Evolutionary conservation across 257 asterid genomes (phyloP).

Genomic region (Rubia yunnanensis): DNA sequence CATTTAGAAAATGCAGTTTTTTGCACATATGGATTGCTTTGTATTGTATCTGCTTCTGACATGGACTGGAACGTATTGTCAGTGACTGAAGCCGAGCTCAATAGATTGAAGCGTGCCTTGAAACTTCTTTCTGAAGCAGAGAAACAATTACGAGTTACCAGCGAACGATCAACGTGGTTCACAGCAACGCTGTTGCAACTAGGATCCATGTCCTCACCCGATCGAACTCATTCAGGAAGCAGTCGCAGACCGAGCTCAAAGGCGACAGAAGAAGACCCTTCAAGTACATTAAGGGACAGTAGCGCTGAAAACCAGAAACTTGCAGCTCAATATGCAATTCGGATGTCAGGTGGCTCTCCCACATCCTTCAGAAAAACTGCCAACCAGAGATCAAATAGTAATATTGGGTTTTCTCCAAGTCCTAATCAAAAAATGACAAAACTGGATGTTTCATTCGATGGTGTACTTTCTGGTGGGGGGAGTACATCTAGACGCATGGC

Average conservation of each 20-base stretch:
- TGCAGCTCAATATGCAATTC: conserved; percentile 30
- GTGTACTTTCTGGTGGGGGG: conserved; percentile 26
- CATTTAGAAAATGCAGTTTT: neutral
- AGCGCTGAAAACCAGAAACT: conserved; percentile 30
- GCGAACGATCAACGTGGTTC: conserved; percentile 95
- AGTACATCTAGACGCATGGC: conserved; percentile 36
- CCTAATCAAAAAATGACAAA: conserved; percentile 23
- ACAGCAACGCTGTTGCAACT: conserved; percentile 89
- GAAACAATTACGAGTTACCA: conserved; percentile 77
- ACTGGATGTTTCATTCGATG: conserved; percentile 24
- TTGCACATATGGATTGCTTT: neutral
- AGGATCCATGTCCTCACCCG: conserved; percentile 69
- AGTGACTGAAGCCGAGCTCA: conserved; percentile 79
- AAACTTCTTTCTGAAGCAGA: conserved; percentile 88
- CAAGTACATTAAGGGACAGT: conserved; percentile 42
- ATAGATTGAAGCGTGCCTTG: conserved; percentile 73
- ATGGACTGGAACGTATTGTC: conserved; percentile 21
- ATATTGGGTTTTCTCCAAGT: conserved; percentile 17
- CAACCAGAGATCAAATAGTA: conserved; percentile 36
- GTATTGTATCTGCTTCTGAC: neutral
- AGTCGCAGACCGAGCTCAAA: conserved; percentile 71
- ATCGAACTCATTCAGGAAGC: conserved; percentile 65
- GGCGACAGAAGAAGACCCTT: conserved; percentile 59
- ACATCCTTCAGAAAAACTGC: conserved; percentile 25
- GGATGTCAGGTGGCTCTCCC: conserved; percentile 37